phyloP scores from a whole-genome alignment of 208 protist genomes.

The Trypanosoma scelopori region DNA sequence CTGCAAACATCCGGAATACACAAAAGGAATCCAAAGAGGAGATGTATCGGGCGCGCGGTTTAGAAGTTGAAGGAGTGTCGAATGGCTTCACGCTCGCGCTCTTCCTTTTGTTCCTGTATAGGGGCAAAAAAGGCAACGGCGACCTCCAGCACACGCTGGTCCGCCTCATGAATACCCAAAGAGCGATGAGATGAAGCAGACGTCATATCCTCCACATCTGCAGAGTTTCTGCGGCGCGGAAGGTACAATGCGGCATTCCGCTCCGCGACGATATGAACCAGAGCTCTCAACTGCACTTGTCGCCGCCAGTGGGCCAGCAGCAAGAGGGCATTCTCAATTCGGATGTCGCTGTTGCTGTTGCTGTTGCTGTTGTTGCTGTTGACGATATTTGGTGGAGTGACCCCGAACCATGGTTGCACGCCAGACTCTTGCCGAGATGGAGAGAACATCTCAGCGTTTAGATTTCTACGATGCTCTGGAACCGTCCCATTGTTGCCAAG shows the following conservation, averaged over 20 bases:
- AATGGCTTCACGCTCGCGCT: constrained; percentile 12
- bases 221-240: not conserved
- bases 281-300: not conserved
- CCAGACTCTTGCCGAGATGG: too few species aligned
- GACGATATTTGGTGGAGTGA: not conserved
- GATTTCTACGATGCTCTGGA: too few species aligned
- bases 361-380: not conserved
- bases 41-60: not conserved
- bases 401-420: not conserved
- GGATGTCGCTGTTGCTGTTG: not conserved
- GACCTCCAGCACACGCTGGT: constrained; percentile 18
- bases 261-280: not conserved
- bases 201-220: not conserved
- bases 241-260: not conserved
- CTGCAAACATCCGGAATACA: too few species aligned
- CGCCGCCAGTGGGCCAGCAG: constrained; percentile 9
- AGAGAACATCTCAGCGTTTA: too few species aligned
- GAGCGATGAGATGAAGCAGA: not conserved
- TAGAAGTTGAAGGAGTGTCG: constrained; percentile 14
- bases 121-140: constrained; percentile 8
- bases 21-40: too few species aligned
- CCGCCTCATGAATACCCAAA: not conserved
- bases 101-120: constrained; percentile 10
- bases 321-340: not conserved
- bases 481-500: not conserved